These are phyloP conservation scores for Phytopythium helicoides DNA, from an alignment of 352 stramenopile genomes.

Conservation along the genomic window DNA sequence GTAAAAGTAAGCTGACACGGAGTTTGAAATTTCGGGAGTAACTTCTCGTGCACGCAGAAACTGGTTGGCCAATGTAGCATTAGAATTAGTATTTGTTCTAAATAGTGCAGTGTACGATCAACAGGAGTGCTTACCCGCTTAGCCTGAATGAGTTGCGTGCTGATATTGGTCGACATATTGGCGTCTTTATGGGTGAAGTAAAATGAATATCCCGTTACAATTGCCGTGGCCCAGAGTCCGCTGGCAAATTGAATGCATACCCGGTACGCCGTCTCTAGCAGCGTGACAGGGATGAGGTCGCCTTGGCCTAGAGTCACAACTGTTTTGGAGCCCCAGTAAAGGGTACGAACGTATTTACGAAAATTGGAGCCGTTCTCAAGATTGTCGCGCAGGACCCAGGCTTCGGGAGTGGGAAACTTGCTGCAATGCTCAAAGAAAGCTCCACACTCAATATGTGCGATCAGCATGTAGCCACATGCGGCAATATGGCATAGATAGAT, in stretches of 20 bases:
- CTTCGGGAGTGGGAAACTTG: constrained; percentile 5
- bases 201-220: constrained; percentile 69
- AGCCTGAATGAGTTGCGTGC: constrained; percentile 57
- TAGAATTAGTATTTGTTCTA: neutral
- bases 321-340: constrained; percentile 76
- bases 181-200: constrained; percentile 69
- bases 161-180: constrained; percentile 57
- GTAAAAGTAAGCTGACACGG: constrained; percentile 59
- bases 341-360: constrained; percentile 50
- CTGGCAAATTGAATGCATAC: constrained; percentile 59
- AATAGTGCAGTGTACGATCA: neutral
- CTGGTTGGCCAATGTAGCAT: constrained; percentile 8
- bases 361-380: constrained; percentile 40
- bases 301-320: constrained; percentile 70
- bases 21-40: constrained; percentile 15
- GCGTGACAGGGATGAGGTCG: constrained; percentile 56
- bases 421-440: constrained; percentile 34
- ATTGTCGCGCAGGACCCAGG: constrained; percentile 60
- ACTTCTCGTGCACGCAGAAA: constrained; percentile 47
- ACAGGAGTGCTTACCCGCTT: constrained; percentile 15
- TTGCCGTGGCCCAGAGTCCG: constrained; percentile 64
- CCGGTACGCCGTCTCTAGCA: constrained; percentile 53
- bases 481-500: constrained; percentile 59
- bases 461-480: constrained; percentile 57
- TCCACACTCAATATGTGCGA: constrained; percentile 46